phyloP scores from a whole-genome alignment of 2,329 filamentous ascomycete species.

The Colletotrichum lini region DNA sequence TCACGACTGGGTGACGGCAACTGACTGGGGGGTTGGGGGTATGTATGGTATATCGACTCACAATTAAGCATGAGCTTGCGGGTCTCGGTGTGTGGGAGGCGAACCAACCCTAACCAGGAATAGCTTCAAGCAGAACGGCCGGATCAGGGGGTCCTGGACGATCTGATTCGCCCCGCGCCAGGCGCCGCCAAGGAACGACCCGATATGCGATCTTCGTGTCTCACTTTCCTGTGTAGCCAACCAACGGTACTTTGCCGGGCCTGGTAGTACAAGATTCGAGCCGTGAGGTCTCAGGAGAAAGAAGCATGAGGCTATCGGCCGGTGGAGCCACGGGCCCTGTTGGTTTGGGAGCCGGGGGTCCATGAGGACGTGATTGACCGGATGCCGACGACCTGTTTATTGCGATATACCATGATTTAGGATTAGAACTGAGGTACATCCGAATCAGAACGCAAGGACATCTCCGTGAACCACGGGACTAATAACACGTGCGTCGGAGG shows the following conservation, averaged over 20 bases:
- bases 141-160: constrained; percentile 20
- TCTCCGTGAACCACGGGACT: not conserved
- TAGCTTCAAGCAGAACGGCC: constrained; percentile 5
- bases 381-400: not conserved
- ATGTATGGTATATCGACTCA: constrained; percentile 2
- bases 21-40: not conserved
- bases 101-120: constrained; percentile 25
- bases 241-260: constrained; percentile 1
- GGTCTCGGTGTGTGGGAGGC: not conserved
- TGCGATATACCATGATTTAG: constrained; percentile 3
- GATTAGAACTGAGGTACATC: not conserved
- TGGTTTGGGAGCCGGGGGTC: not conserved
- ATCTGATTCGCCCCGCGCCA: constrained; percentile 28
- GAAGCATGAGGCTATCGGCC: constrained; percentile 12
- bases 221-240: constrained; percentile 33
- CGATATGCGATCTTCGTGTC: constrained; percentile 36
- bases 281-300: not conserved
- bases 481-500: not conserved
- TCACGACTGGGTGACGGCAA: not conserved
- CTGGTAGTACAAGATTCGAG: not conserved
- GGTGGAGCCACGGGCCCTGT: not conserved
- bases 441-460: not conserved
- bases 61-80: constrained; percentile 33
- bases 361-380: not conserved
- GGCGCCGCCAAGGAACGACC: constrained; percentile 32